A percentile compares a stretch with the other conserved stretches of the same genome.
These are phyloP conservation scores for Pugionium dolabratum DNA, from an alignment of 345 rosid species.

Conservation along the genomic window DNA sequence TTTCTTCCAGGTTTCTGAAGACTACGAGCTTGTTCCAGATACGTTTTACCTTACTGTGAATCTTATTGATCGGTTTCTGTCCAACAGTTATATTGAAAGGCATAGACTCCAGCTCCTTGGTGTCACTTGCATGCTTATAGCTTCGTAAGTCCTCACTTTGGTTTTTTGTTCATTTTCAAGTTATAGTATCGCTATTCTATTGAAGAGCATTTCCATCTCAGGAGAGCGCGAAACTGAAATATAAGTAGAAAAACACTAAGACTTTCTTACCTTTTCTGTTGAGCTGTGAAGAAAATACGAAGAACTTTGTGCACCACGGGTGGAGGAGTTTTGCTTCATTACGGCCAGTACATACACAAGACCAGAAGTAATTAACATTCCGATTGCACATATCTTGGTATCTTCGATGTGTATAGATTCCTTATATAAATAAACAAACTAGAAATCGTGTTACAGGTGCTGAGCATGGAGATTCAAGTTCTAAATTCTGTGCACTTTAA, in stretches of 20 bases:
- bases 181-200: not conserved
- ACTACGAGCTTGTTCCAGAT: slow-evolving; percentile 84
- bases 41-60: slow-evolving; percentile 90
- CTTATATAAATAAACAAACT: slow-evolving; percentile 27
- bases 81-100: slow-evolving; percentile 63
- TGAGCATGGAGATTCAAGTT: slow-evolving; percentile 78
- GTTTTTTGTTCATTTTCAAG: not conserved
- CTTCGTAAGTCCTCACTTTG: slow-evolving; percentile 70
- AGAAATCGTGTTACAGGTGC: slow-evolving; percentile 62
- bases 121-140: slow-evolving; percentile 92
- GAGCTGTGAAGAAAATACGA: slow-evolving; percentile 73
- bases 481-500: slow-evolving; percentile 71
- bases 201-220: slow-evolving; percentile 17
- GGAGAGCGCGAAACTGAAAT: slow-evolving; percentile 2
- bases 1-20: slow-evolving; percentile 79
- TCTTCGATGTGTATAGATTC: slow-evolving; percentile 16
- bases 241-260: slow-evolving; percentile 28
- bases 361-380: slow-evolving; percentile 57
- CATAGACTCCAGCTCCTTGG: slow-evolving; percentile 94
- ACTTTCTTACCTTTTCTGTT: slow-evolving; percentile 24
- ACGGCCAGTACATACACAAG: slow-evolving; percentile 87
- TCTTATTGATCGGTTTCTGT: slow-evolving; percentile 86
- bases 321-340: slow-evolving; percentile 92
- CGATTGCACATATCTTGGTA: slow-evolving; percentile 5
- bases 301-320: slow-evolving; percentile 82